Conservation (phyloP, 495 filamentous ascomycete genomes). For the Aspergillus asperescens region DNA sequence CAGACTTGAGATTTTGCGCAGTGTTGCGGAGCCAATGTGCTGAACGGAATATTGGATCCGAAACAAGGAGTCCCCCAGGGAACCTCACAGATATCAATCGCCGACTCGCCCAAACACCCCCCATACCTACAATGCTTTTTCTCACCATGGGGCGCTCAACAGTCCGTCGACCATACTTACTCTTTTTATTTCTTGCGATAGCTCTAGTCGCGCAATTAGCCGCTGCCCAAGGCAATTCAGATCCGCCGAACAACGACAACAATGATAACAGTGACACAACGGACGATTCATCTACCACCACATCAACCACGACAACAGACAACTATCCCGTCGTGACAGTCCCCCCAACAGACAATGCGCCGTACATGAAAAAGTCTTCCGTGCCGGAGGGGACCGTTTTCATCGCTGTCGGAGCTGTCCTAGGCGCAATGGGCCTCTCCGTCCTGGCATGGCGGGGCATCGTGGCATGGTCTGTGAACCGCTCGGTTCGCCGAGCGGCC, state of each 20-base stretch:
- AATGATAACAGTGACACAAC: neutral
- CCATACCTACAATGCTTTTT: constrained; percentile 11
- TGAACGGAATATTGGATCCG: neutral
- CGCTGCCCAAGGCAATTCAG: constrained; percentile 14
- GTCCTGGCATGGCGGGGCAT: constrained; percentile 84
- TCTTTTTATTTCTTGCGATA: constrained; percentile 23
- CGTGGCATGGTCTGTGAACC: constrained; percentile 87
- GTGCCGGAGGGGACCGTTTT: constrained; percentile 94
- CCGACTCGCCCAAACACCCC: neutral
- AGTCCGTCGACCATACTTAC: constrained; percentile 23
- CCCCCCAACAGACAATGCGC: constrained; percentile 77
- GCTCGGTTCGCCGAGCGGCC: constrained; percentile 75
- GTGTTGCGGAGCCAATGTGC: neutral
- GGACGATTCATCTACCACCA: constrained; percentile 23
- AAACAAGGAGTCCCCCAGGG: neutral
- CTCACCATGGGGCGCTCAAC: constrained; percentile 21
- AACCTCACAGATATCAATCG: neutral
- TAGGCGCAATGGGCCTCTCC: constrained; percentile 73
- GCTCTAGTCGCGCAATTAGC: constrained; percentile 15
- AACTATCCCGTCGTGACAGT: constrained; percentile 50
- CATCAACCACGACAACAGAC: constrained; percentile 22
- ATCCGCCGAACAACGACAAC: neutral
- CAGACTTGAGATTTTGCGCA: neutral
- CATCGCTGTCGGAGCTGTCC: constrained; percentile 83
- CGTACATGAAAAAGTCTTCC: constrained; percentile 91